phyloP scores from a whole-genome alignment of 192 early-diverging fungal genomes.

The Entomortierella beljakovae region DNA sequence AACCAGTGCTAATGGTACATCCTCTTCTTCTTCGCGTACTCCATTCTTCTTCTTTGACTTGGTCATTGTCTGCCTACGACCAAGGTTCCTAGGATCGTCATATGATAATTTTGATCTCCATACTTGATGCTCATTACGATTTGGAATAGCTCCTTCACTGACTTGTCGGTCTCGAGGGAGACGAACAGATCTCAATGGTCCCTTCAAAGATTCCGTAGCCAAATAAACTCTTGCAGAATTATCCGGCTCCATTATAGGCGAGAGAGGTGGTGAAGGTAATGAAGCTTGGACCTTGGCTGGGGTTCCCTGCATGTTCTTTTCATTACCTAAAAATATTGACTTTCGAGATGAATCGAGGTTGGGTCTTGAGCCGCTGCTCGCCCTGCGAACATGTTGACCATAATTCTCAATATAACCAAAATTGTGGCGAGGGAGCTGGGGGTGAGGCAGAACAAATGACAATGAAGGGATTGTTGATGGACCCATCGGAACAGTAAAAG shows the following conservation, averaged over 20 bases:
- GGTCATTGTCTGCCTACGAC: constrained; percentile 1
- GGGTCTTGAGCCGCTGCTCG: not conserved
- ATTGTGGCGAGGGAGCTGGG: constrained; percentile 9
- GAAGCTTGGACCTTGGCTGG: not conserved
- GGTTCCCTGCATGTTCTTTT: not conserved
- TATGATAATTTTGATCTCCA: not conserved
- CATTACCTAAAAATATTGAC: not conserved
- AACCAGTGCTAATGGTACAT: constrained; percentile 39
- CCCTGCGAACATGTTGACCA: constrained; percentile 5
- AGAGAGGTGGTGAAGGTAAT: constrained; percentile 19
- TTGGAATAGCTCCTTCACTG: not conserved
- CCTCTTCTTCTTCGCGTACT: constrained; percentile 28
- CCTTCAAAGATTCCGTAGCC: not conserved
- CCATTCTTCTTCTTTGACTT: not conserved
- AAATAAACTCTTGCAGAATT: not conserved
- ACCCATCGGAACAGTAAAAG: not conserved
- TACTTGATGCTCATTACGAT: not conserved
- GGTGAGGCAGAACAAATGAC: not conserved
- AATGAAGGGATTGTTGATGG: not conserved
- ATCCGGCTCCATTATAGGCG: constrained; percentile 2
- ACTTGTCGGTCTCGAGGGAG: not conserved
- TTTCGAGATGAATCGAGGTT: not conserved
- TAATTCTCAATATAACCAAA: constrained; percentile 15
- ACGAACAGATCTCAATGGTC: not conserved
- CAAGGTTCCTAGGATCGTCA: not conserved